Conservation (phyloP, 2,329 filamentous ascomycete genomes). For the Leptographium wingfieldii region DNA sequence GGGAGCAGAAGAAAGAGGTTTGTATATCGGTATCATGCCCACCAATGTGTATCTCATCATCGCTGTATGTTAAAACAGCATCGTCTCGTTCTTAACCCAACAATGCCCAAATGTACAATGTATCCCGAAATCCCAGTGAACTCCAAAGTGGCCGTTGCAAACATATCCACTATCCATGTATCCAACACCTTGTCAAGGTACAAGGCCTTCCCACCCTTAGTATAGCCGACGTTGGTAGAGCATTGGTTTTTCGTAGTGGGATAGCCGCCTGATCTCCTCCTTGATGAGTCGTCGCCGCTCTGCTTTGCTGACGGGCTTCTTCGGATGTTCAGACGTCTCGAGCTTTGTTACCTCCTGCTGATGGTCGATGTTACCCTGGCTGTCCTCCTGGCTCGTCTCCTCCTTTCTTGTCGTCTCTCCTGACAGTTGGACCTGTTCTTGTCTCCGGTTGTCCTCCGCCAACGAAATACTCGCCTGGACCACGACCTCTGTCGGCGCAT, state of each 20-base stretch:
- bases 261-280: constrained; percentile 13
- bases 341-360: not conserved
- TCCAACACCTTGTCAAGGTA: not conserved
- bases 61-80: not conserved
- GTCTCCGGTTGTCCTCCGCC: not conserved
- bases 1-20: no score
- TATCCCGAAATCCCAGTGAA: not conserved
- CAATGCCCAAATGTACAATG: no score
- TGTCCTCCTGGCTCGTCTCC: not conserved
- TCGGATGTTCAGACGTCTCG: constrained; percentile 3
- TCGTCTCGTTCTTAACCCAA: no score
- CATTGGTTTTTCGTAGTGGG: constrained; percentile 20
- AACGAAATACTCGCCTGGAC: constrained; percentile 19
- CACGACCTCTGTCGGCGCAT: constrained; percentile 21
- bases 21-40: no score
- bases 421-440: not conserved
- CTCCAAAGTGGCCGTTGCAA: not conserved
- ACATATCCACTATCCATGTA: not conserved
- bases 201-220: constrained; percentile 16
- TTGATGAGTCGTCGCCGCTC: constrained; percentile 39
- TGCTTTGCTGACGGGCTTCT: constrained; percentile 36
- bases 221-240: constrained; percentile 45
- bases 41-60: not conserved
- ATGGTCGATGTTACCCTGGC: not conserved
- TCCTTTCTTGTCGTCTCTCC: not conserved